Evolutionary conservation across 306 rosid genomes (phyloP), one percentile per base, ranked within the genome.

Genomic region (Prunus mume): DNA sequence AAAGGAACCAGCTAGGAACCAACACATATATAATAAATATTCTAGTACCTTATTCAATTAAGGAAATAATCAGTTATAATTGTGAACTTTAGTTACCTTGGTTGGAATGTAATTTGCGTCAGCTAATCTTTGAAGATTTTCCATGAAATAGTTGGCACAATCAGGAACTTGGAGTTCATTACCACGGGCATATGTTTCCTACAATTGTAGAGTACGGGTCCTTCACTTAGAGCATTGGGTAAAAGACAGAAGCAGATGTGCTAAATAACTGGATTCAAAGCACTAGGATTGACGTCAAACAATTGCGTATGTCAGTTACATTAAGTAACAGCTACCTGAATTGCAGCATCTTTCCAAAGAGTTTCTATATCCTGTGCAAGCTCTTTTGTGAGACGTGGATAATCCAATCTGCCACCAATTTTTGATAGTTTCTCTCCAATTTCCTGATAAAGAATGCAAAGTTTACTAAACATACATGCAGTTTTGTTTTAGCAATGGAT

Each of bases 91-190:
- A 66, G 56, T 51, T 86, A 91, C 99, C 99, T 95, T 95, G 65
- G 99, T 92, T 74, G 99, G 99, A 79, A 91, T 81, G 77, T 95
- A 95, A 86, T 86, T 87, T 13, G 81, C 74, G 63, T 92, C 98
- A 28, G 97, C 82, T 73, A 95, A 81, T 83, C 97, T 89, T 75
- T 89, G 90, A 68, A 95, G 86, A 85, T 88, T 95, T 82, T 91
- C 98, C 96, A 95, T 92, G 89, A 95, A 92, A 84, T 92, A 95
- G 68, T 87, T 78, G 19, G 99, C 80, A 84, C 99, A 95, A 18
- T 95, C 99, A 49, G 99, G 99, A 92, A 95, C 92, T 84, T 92
- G 99, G 76, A 95, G 93, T 77, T 91, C 98, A 79, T 87, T 92
- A 62, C 99, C 93, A 49, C 96, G 99, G 74, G 86, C 78, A 84